Conservation (phyloP, 2,329 filamentous ascomycete species). For the Claviceps quebecensis region DNA sequence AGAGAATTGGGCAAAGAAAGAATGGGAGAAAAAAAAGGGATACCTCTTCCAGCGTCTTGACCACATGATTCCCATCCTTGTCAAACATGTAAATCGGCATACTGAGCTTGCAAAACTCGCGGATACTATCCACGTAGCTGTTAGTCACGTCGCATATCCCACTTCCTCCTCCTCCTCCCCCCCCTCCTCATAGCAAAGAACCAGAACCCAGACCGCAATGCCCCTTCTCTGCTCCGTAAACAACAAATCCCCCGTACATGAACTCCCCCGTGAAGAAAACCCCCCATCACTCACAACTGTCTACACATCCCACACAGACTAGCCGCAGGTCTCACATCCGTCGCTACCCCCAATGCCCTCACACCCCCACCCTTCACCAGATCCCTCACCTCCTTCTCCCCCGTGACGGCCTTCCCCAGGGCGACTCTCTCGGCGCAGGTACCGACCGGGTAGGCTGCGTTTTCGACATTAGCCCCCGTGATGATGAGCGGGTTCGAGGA, state of each 20-base stretch:
- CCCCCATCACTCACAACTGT: constrained; percentile 54
- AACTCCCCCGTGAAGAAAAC: background rate
- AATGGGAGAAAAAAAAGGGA: constrained; percentile 10
- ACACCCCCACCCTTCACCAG: constrained; percentile 18
- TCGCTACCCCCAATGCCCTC: constrained; percentile 72
- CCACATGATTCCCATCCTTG: constrained; percentile 57
- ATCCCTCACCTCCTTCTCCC: constrained; percentile 23
- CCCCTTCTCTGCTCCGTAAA: too few relatives aligned
- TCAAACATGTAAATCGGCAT: constrained; percentile 89
- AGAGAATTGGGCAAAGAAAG: too few relatives aligned
- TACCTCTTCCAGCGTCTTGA: constrained; percentile 55
- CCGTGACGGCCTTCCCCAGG: constrained; percentile 62
- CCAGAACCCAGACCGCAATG: too few relatives aligned
- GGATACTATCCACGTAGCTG: constrained; percentile 38
- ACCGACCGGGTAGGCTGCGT: constrained; percentile 85
- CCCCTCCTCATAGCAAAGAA: too few relatives aligned
- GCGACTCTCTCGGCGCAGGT: constrained; percentile 92
- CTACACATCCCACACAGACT: constrained; percentile 93
- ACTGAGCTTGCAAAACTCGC: constrained; percentile 56
- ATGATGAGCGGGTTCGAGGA: constrained; percentile 7
- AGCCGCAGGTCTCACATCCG: constrained; percentile 55
- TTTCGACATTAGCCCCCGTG: constrained; percentile 78
- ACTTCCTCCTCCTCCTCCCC: background rate
- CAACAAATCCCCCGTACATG: background rate
- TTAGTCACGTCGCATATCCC: constrained; percentile 7